A percentile compares a stretch with the other conserved stretches of the same genome.
Evolutionary conservation across 2,329 filamentous ascomycete species (phyloP).

Genomic region (Anisogramma anomala): DNA sequence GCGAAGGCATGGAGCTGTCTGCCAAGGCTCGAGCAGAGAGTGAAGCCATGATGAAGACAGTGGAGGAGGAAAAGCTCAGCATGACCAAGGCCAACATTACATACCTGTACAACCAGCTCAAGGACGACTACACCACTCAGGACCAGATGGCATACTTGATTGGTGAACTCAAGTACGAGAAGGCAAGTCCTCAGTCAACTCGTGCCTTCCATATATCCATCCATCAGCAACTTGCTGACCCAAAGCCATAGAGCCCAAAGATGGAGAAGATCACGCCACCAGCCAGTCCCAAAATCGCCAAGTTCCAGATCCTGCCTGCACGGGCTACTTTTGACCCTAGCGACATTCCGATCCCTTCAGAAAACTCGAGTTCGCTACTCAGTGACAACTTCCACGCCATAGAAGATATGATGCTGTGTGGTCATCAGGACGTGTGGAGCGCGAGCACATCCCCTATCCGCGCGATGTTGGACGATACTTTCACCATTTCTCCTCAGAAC

Average conservation of each 20-base stretch:
- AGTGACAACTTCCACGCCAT: slow-evolving; percentile 17
- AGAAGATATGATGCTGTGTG: slow-evolving; percentile 17
- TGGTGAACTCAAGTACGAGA: slow-evolving; percentile 13
- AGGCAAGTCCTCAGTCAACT: slow-evolving; percentile 13
- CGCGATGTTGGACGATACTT: slow-evolving; percentile 1
- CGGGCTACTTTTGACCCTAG: slow-evolving; percentile 15
- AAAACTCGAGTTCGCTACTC: slow-evolving; percentile 14
- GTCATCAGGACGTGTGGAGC: slow-evolving; percentile 16
- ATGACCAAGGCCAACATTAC: slow-evolving; percentile 15
- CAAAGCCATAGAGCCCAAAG: slow-evolving; percentile 2
- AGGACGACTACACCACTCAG: slow-evolving; percentile 13
- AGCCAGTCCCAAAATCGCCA: slow-evolving; percentile 15
- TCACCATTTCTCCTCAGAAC: slow-evolving; percentile 8
- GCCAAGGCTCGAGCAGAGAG: background rate
- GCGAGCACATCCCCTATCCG: slow-evolving; percentile 13
- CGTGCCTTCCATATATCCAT: background rate
- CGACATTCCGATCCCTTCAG: slow-evolving; percentile 16
- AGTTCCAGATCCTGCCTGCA: slow-evolving; percentile 15
- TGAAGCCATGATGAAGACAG: slow-evolving; percentile 8
- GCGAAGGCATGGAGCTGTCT: slow-evolving; percentile 20
- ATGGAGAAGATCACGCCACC: slow-evolving; percentile 18
- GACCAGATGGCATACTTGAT: slow-evolving; percentile 13
- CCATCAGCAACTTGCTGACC: background rate
- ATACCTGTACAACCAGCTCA: slow-evolving; percentile 16
- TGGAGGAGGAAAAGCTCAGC: slow-evolving; percentile 17